Conservation (phyloP, 495 filamentous ascomycete species). For the Cercophora samala region DNA sequence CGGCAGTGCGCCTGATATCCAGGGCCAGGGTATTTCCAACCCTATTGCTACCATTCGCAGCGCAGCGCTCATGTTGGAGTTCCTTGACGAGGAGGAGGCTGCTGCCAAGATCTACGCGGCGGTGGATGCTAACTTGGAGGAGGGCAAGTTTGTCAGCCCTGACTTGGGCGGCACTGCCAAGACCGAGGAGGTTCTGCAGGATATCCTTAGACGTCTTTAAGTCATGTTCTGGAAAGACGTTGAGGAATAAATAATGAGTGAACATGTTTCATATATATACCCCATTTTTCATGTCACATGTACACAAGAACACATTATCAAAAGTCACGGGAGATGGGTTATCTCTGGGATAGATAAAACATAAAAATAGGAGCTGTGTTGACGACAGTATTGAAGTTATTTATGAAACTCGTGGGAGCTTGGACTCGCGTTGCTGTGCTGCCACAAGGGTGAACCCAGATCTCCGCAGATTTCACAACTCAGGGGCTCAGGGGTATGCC, state of each 20-base stretch:
- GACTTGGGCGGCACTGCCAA: conserved; percentile 87
- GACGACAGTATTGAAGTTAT: not conserved
- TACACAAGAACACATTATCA: not conserved
- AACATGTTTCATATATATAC: conserved; percentile 16
- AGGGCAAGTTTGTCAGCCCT: conserved; percentile 75
- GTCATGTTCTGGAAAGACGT: not conserved
- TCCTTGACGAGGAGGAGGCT: conserved; percentile 78
- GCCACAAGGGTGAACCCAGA: not conserved
- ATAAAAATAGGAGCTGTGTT: conserved; percentile 4
- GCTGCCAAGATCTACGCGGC: conserved; percentile 86
- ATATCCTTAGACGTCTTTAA: conserved; percentile 83
- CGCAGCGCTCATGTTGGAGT: conserved; percentile 93
- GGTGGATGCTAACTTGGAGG: conserved; percentile 87
- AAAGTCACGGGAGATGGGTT: conserved; percentile 10
- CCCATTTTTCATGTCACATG: conserved; percentile 20
- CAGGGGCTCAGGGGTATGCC: not conserved
- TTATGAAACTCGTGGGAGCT: not conserved
- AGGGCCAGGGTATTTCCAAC: conserved; percentile 89
- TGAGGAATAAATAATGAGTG: conserved; percentile 4
- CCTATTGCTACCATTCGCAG: conserved; percentile 92
- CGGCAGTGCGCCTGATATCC: conserved; percentile 91
- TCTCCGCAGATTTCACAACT: not conserved
- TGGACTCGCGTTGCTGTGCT: not conserved
- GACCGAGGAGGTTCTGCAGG: conserved; percentile 84
- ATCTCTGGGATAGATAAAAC: conserved; percentile 19